Evolutionary conservation across 2,329 filamentous ascomycete genomes (phyloP).

Genomic region (Hirsutella thompsonii): DNA sequence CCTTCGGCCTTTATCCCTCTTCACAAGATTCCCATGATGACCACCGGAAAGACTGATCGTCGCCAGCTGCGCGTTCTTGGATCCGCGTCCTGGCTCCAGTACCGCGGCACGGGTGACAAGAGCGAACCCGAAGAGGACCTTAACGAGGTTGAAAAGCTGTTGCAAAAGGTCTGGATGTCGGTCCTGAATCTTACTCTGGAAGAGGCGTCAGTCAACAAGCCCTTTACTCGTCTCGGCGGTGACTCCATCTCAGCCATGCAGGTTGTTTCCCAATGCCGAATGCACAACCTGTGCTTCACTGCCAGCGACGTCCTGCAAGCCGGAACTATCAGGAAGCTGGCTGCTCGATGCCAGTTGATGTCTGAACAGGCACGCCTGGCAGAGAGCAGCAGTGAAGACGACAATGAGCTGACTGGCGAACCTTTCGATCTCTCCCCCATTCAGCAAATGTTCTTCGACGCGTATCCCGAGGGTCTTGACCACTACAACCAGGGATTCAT

Average conservation of each 20-base stretch:
- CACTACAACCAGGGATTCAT: constrained; percentile 32
- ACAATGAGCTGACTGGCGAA: constrained; percentile 10
- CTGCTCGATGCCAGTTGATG: constrained; percentile 2
- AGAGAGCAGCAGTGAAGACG: not conserved
- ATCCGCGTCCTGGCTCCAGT: not conserved
- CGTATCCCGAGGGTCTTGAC: constrained; percentile 13
- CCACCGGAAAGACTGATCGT: constrained; percentile 8
- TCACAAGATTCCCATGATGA: constrained; percentile 5
- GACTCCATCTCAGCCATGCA: constrained; percentile 12
- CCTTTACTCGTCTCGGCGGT: constrained; percentile 27
- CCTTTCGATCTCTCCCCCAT: constrained; percentile 28
- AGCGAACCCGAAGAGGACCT: not conserved
- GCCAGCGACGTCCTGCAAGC: constrained; percentile 18
- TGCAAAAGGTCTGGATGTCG: constrained; percentile 21
- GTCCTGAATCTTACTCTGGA: constrained; percentile 22
- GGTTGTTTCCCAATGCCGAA: constrained; percentile 23
- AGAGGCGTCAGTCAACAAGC: constrained; percentile 15
- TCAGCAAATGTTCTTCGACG: constrained; percentile 28
- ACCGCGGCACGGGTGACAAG: not conserved
- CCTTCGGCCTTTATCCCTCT: constrained; percentile 7
- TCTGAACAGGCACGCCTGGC: not conserved
- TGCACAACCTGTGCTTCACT: constrained; percentile 13
- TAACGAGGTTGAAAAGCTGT: constrained; percentile 2
- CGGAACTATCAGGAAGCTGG: constrained; percentile 15
- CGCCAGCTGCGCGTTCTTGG: constrained; percentile 4